Evolutionary conservation across 169 alveolate genomes (phyloP), one percentile per base, ranked within the genome.

Genomic region (Cryptosporidium parvum): DNA sequence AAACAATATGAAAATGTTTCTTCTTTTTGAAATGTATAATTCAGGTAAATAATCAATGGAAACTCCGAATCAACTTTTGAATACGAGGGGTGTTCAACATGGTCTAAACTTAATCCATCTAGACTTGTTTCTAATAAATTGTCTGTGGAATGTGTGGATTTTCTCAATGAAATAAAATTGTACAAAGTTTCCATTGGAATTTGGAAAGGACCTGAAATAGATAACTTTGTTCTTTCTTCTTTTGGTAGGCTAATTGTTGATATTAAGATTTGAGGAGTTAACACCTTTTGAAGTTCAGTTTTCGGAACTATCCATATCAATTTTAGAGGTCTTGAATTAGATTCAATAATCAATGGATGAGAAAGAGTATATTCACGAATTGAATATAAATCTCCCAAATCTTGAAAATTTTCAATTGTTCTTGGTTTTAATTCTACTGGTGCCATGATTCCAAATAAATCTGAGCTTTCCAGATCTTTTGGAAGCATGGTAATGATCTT

Each of bases 181-280:
- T 16, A 31, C 1, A 23, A 26, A n/a, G 68, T 62, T 4, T 45
- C 70, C 53, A 62, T 39, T 6, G 75, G 56, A n/a, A 80, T 35
- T 65, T 65, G 75, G 45, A 80, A 80, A 8, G 89, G 89, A 29
- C 89, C 89, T 12, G 89, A 80, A 26, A 80, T 42, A 44, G 80
- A 62, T 16, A 14, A 33, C 51, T n/a, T 12, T 2, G 72, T n/a
- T 29, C 10, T 33, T 37, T 65, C 72, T n/a, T 37, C n/a, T 21
- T 26, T 23, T 48, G 56, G 56, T 52, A 14, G 33, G 31, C 51
- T n/a, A 33, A 31, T 29, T 14, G 53, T 65, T 12, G 51, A 80
- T 12, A 80, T 42, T 21, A 21, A 80, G 6, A 80, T n/a, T 9
- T 45, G 42, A 12, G 80, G 89, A 31, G 45, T 39, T 4, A 67